These are phyloP conservation scores for Phlyctochytrium arcticum DNA, from an alignment of 192 early-diverging fungal genomes.

Conservation along the genomic window DNA sequence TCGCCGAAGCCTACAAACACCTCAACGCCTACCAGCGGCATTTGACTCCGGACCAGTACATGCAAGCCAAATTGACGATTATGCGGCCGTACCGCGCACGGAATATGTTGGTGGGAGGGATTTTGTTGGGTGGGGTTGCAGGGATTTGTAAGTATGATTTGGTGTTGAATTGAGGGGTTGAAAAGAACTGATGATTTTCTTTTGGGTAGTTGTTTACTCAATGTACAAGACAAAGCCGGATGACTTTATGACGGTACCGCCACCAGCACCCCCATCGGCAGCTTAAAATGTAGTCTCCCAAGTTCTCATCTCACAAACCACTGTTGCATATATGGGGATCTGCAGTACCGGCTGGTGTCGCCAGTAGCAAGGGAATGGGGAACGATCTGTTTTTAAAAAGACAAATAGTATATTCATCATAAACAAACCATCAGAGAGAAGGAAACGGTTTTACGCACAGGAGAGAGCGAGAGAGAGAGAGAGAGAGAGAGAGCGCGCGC, in stretches of 20 bases:
- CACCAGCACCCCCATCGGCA: constrained; percentile 21
- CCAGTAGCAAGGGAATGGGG: too few species aligned
- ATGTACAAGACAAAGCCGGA: constrained; percentile 25
- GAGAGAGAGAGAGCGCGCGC: too few species aligned
- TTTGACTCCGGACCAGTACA: constrained; percentile 21
- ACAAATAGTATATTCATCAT: too few species aligned
- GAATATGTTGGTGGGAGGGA: constrained; percentile 21
- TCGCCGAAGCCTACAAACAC: constrained; percentile 22
- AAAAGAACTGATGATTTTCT: neutral
- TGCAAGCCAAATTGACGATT: constrained; percentile 18
- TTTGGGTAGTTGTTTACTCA: constrained; percentile 11
- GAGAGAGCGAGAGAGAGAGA: too few species aligned
- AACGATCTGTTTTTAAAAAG: too few species aligned
- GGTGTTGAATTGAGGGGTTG: neutral
- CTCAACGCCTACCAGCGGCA: constrained; percentile 3
- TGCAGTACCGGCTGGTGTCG: too few species aligned
- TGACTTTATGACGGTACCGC: constrained; percentile 26
- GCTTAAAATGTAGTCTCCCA: too few species aligned
- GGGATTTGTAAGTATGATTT: constrained; percentile 20
- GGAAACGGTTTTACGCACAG: too few species aligned
- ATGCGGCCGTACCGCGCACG: constrained; percentile 15
- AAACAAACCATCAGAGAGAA: too few species aligned
- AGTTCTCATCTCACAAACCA: too few species aligned
- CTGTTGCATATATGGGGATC: too few species aligned
- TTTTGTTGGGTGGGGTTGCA: constrained; percentile 2